Conservation (phyloP, 2,329 filamentous ascomycete species). For the Didymella lethalis region DNA sequence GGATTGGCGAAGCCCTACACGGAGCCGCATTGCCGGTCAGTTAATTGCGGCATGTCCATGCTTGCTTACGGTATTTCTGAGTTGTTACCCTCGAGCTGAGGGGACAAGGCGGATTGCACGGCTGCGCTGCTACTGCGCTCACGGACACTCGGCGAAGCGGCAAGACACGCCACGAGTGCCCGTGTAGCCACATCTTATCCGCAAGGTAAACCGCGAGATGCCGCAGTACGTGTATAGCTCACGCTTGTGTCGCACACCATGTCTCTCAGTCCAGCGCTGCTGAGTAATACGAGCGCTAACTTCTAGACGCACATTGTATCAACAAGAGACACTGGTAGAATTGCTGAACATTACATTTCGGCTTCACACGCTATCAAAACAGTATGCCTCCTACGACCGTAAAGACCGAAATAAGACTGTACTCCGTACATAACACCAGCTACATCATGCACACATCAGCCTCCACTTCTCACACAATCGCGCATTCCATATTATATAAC, state of each 20-base stretch:
- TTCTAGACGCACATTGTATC: background rate
- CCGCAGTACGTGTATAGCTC: background rate
- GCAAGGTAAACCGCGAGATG: background rate
- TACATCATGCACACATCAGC: constrained; percentile 8
- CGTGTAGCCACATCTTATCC: background rate
- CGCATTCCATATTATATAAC: background rate
- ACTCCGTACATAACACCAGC: background rate
- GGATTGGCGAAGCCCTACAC: background rate
- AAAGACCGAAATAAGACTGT: constrained; percentile 3
- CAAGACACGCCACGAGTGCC: background rate
- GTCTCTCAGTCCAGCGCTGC: background rate
- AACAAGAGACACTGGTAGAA: background rate
- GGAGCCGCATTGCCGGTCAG: constrained; percentile 23
- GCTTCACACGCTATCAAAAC: constrained; percentile 1
- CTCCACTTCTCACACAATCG: background rate
- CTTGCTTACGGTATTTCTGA: background rate
- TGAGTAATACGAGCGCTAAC: background rate
- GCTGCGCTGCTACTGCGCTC: constrained; percentile 2
- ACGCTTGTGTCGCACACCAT: background rate
- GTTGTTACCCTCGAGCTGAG: background rate
- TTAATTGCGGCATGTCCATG: constrained; percentile 4
- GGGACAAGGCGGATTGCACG: constrained; percentile 16
- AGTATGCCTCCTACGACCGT: background rate
- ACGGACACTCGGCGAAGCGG: background rate
- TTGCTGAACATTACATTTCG: background rate